Evolutionary conservation across 2,329 filamentous ascomycete genomes (phyloP).

Genomic region (Monosporascus sp.): DNA sequence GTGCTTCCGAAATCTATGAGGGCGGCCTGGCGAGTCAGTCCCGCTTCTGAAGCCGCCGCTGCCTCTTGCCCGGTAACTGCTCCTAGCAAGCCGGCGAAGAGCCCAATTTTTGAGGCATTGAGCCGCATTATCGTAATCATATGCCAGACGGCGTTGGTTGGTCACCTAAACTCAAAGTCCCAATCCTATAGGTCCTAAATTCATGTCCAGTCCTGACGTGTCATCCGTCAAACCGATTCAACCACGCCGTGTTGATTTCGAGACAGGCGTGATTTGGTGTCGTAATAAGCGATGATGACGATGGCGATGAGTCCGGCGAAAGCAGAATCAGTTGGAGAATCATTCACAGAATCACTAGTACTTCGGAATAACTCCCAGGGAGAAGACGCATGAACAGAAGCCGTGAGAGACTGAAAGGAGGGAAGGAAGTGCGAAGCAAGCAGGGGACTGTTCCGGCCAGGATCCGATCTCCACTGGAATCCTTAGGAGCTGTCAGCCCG

Average conservation of each 20-base stretch:
- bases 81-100: constrained; percentile 17
- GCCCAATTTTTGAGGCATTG: constrained; percentile 19
- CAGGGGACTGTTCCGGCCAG: neutral
- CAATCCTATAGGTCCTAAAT: neutral
- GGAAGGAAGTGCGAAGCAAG: neutral
- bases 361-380: neutral
- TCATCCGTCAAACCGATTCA: neutral
- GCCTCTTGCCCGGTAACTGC: constrained; percentile 3
- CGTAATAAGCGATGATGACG: neutral
- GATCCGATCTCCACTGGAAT: too few species aligned
- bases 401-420: neutral
- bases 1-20: too few species aligned
- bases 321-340: neutral
- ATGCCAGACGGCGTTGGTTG: constrained; percentile 6
- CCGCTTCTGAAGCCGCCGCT: neutral
- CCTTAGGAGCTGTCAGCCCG: neutral
- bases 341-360: neutral
- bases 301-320: neutral
- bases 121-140: constrained; percentile 20
- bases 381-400: too few species aligned
- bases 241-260: too few species aligned
- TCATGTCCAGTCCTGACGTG: neutral
- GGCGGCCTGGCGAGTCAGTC: too few species aligned
- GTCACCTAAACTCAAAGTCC: constrained; percentile 12
- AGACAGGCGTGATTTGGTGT: neutral